Conservation (phyloP, 768 basidiomycete species). For the Tulasnella sp. region DNA sequence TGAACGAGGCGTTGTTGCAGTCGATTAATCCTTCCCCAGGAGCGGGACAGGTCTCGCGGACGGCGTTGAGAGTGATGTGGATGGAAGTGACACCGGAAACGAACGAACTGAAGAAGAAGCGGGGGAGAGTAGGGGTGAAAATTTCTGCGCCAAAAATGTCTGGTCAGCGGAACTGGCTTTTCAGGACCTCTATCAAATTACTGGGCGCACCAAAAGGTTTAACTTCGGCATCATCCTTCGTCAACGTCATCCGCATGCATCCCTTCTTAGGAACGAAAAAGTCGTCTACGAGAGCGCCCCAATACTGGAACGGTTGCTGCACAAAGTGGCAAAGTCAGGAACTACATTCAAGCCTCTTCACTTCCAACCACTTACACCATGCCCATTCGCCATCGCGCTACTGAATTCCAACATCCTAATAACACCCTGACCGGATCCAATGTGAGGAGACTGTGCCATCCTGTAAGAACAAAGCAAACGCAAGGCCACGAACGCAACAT, state of each 20-base stretch:
- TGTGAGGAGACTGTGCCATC: background rate
- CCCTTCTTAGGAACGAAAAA: conserved; percentile 65
- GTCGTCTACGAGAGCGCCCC: conserved; percentile 60
- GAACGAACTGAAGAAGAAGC: conserved; percentile 55
- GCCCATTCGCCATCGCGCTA: conserved; percentile 56
- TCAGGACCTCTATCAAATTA: too few relatives aligned
- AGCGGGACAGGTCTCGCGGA: conserved; percentile 52
- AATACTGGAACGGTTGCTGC: conserved; percentile 45
- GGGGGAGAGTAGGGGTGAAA: conserved; percentile 67
- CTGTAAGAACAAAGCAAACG: background rate
- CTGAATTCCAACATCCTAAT: conserved; percentile 67
- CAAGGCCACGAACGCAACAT: background rate
- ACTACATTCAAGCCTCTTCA: background rate
- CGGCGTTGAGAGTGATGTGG: conserved; percentile 73
- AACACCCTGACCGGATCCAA: conserved; percentile 55
- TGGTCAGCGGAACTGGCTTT: too few relatives aligned
- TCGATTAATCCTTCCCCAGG: conserved; percentile 58
- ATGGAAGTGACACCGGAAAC: conserved; percentile 83
- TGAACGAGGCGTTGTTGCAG: conserved; percentile 73
- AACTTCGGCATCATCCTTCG: conserved; percentile 84
- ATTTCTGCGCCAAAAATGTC: conserved; percentile 52
- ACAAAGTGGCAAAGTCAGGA: background rate
- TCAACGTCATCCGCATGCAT: conserved; percentile 74
- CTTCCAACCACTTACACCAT: conserved; percentile 43
- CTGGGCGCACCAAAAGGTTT: conserved; percentile 66